Evolutionary conservation across 176 grass and related monocot species (phyloP), one percentile per base, ranked within the genome.

Genomic region (Juncus effusus): DNA sequence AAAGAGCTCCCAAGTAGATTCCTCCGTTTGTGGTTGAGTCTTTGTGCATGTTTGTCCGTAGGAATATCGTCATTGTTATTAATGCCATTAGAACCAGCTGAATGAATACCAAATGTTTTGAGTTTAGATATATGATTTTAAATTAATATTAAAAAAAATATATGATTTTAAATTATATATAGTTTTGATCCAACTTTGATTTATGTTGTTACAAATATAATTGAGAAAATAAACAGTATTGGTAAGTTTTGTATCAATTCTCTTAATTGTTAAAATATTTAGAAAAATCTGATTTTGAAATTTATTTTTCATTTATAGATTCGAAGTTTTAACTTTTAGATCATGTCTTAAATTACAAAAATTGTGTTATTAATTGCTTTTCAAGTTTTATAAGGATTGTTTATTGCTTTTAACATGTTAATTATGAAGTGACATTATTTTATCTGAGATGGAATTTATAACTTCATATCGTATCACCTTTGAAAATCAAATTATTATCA

Each of bases 51-150:
- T 76, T 76, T 35, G 74, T 82, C 10, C 80, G 13, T 13, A 72
- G 13, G 73, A 82, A 82, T 64, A 82, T 51, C 35, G 80, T 82
- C 65, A 72, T 76, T 35, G 67, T 42, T 56, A 82, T 65, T 40
- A 54, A 16, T 28, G 56, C 74, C 16, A 77, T 51, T 51, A 82
- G 39, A 38, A 58, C 64, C 38, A 82, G 73, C 73, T 82, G 66
- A 47, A 81, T 69, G 56, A 41, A 10, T 63, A 59, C 67, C 19
- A 60, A 80, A 74, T 3, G 42, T 4, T 2, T 16, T 77, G 16
- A 82, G 62, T 57, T 49, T 68, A 62, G 47, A 36, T 74, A 69
- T 66, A 44, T 59, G 8, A 78, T 12, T 16, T 61, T 44, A 0
- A 10, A 14, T 80, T 66, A 51, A 3, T 14, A 36, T 8, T 67